Conservation (phyloP, 2,329 filamentous ascomycete genomes). For the Xylariaceae sp. region DNA sequence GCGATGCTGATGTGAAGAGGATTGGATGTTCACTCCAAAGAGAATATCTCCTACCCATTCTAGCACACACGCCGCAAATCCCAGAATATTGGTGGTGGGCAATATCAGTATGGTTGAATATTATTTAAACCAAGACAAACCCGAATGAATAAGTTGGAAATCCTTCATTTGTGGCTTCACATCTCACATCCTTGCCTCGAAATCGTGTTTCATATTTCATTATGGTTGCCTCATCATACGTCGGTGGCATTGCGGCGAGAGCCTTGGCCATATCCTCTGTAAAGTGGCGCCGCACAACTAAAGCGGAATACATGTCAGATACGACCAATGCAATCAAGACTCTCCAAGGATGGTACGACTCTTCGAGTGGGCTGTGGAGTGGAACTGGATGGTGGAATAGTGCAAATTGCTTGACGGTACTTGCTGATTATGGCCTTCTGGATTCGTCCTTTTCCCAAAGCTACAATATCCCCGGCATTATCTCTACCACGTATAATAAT, state of each 20-base stretch:
- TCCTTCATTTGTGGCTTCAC: no score
- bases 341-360: constrained; percentile 53
- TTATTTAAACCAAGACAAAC: no score
- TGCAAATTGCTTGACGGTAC: constrained; percentile 53
- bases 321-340: constrained; percentile 26
- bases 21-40: no score
- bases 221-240: constrained; percentile 29
- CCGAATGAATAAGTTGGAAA: no score
- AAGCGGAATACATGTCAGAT: constrained; percentile 23
- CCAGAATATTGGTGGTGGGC: no score
- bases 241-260: constrained; percentile 28
- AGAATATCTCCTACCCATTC: no score
- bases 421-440: constrained; percentile 40
- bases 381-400: constrained; percentile 60
- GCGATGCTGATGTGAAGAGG: no score
- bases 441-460: constrained; percentile 10
- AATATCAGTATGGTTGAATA: no score
- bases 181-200: no score
- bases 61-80: no score
- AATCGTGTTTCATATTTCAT: not conserved
- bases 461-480: constrained; percentile 22
- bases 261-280: constrained; percentile 30
- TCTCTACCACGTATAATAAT: constrained; percentile 27
- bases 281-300: constrained; percentile 19
- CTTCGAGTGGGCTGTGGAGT: constrained; percentile 50